A percentile compares a stretch with the other conserved stretches of the same genome.
phyloP scores from a whole-genome alignment of 495 filamentous ascomycete species.

The Podospora bellae-mahoneyi region DNA sequence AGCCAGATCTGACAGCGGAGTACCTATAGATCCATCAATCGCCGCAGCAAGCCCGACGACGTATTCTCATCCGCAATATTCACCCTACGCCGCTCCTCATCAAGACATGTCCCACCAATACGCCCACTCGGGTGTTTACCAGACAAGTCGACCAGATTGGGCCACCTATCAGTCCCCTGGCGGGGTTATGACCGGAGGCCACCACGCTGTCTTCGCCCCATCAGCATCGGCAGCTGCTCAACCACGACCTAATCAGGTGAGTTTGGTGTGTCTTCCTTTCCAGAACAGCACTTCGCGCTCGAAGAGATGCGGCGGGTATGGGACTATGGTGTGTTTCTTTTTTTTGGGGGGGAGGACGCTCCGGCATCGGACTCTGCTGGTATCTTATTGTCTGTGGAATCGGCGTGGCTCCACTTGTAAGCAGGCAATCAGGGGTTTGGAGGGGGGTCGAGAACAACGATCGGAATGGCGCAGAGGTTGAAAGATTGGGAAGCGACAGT shows the following conservation, averaged over 20 bases:
- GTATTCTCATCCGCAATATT: slow-evolving; percentile 72
- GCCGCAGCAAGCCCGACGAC: slow-evolving; percentile 87
- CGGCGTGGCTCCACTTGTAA: background rate
- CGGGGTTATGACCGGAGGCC: slow-evolving; percentile 49
- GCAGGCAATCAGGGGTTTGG: background rate
- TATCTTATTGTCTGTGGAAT: background rate
- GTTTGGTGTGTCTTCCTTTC: slow-evolving; percentile 35
- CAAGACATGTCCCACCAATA: slow-evolving; percentile 73
- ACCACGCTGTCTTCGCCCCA: slow-evolving; percentile 48
- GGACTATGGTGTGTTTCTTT: background rate
- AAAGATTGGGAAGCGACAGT: background rate
- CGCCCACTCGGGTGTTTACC: slow-evolving; percentile 55
- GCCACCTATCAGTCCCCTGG: slow-evolving; percentile 64
- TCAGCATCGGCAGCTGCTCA: slow-evolving; percentile 52
- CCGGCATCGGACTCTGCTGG: background rate
- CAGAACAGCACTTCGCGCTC: background rate
- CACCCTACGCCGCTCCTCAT: slow-evolving; percentile 75
- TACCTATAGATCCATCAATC: slow-evolving; percentile 98
- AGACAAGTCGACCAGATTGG: slow-evolving; percentile 74
- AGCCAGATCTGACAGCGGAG: slow-evolving; percentile 88
- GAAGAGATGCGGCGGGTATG: background rate
- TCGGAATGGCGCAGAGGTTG: background rate
- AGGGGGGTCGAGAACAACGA: background rate
- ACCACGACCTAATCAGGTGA: slow-evolving; percentile 69
- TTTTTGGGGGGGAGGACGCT: background rate